Conservation (phyloP, 2,329 filamentous ascomycete genomes). For the Tolypocladium tundrense region DNA sequence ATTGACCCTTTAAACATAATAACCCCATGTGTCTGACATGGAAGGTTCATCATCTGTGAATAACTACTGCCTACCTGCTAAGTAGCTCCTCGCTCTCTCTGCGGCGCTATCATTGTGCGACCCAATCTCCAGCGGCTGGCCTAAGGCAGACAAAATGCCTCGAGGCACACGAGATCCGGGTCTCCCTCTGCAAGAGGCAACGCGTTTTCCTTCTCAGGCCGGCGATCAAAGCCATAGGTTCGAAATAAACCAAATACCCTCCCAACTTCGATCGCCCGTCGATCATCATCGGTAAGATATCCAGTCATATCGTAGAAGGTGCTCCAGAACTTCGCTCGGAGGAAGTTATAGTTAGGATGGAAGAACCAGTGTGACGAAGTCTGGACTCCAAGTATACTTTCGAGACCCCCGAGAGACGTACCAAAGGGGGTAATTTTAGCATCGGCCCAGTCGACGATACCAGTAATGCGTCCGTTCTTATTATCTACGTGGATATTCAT, state of each 20-base stretch:
- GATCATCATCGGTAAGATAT: slow-evolving; percentile 1
- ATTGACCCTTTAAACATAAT: too few species aligned
- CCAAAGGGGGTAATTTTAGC: slow-evolving; percentile 16
- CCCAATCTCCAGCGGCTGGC: too few species aligned
- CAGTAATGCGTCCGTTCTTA: slow-evolving; percentile 9
- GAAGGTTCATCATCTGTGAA: too few species aligned
- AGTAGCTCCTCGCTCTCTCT: too few species aligned
- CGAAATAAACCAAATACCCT: slow-evolving; percentile 7
- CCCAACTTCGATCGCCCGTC: slow-evolving; percentile 4
- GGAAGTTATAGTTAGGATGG: slow-evolving; percentile 4
- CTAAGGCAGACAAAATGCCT: background rate
- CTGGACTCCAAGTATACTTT: slow-evolving; percentile 9
- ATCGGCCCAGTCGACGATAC: slow-evolving; percentile 18
- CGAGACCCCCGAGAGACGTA: slow-evolving; percentile 13
- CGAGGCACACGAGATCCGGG: background rate
- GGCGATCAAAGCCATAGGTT: slow-evolving; percentile 2
- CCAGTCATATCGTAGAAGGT: slow-evolving; percentile 3
- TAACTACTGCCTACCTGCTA: too few species aligned
- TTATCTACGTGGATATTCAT: slow-evolving; percentile 18
- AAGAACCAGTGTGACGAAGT: slow-evolving; percentile 6
- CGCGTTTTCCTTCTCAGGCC: background rate
- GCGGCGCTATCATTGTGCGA: too few species aligned
- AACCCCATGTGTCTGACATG: too few species aligned
- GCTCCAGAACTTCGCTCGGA: slow-evolving; percentile 5
- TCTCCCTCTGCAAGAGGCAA: background rate